A percentile compares a stretch with the other conserved stretches of the same genome.
Evolutionary conservation across 345 rosid genomes (phyloP).

Genomic region (Ricinus communis): DNA sequence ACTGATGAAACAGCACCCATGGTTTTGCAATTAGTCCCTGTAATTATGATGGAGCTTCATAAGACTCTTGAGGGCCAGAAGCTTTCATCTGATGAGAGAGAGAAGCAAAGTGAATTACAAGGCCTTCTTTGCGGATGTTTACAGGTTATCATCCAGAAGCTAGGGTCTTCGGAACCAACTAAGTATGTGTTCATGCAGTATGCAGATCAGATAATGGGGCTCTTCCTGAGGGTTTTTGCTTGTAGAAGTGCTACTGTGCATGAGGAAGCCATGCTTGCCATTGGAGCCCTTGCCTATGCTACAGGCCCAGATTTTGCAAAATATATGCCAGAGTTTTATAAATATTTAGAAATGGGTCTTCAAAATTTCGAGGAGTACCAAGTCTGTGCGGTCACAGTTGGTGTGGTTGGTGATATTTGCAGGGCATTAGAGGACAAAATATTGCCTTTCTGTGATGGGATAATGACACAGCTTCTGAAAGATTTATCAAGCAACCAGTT

Average conservation of each 20-base stretch:
- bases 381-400: slow-evolving; percentile 73
- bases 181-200: slow-evolving; percentile 63
- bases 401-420: slow-evolving; percentile 70
- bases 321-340: slow-evolving; percentile 73
- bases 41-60: slow-evolving; percentile 70
- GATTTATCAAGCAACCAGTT: slow-evolving; percentile 76
- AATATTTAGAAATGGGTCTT: slow-evolving; percentile 73
- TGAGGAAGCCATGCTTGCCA: slow-evolving; percentile 80
- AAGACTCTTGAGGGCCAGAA: slow-evolving; percentile 65
- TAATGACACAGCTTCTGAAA: slow-evolving; percentile 79
- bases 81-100: slow-evolving; percentile 54
- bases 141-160: slow-evolving; percentile 70
- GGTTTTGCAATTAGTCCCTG: slow-evolving; percentile 61
- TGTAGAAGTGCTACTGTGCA: slow-evolving; percentile 78
- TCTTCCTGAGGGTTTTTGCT: slow-evolving; percentile 70
- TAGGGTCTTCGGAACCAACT: slow-evolving; percentile 59
- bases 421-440: slow-evolving; percentile 67
- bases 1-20: slow-evolving; percentile 64
- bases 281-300: slow-evolving; percentile 77
- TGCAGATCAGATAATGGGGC: slow-evolving; percentile 73
- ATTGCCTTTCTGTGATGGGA: slow-evolving; percentile 68
- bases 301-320: slow-evolving; percentile 61
- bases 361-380: slow-evolving; percentile 77
- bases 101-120: slow-evolving; percentile 66
- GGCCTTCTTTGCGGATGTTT: slow-evolving; percentile 79